These are phyloP conservation scores for Annona squamosa DNA, from an alignment of 164 flowering plant genomes.

Conservation along the genomic window DNA sequence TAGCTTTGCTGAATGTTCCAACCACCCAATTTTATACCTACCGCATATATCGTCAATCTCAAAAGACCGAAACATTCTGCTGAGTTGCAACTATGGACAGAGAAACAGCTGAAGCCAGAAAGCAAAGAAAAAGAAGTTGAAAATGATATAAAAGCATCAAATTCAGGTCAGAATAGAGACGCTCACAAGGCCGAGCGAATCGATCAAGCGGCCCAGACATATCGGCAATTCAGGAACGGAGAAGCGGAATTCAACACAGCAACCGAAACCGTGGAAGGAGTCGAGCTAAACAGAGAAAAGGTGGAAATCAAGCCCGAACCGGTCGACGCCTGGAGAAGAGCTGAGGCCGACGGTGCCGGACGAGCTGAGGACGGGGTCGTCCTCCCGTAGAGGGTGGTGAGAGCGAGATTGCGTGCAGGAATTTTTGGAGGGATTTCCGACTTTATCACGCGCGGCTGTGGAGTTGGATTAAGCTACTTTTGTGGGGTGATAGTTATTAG, in stretches of 20 bases:
- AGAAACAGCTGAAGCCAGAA: background rate
- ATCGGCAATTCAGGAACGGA: background rate
- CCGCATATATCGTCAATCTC: no score
- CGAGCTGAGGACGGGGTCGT: background rate
- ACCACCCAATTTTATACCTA: background rate
- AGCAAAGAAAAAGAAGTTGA: background rate
- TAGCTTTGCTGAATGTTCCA: background rate
- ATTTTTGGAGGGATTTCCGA: no score
- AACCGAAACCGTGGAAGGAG: background rate
- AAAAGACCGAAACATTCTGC: no score
- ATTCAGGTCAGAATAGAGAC: background rate
- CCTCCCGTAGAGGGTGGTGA: no score
- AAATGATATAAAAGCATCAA: background rate
- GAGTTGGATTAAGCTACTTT: no score
- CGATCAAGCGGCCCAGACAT: constrained; percentile 8
- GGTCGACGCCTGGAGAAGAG: background rate
- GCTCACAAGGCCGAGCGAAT: constrained; percentile 6
- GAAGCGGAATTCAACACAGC: background rate
- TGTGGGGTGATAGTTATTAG: no score
- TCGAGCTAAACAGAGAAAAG: background rate
- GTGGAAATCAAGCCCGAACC: background rate
- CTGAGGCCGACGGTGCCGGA: background rate
- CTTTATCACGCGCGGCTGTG: no score
- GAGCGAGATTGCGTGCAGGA: no score
- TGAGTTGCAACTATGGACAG: background rate